Percentiles rank a stretch among this genome's conserved stretches.
Conservation (phyloP, 129 eudicot genomes). For the Logfia minima region DNA sequence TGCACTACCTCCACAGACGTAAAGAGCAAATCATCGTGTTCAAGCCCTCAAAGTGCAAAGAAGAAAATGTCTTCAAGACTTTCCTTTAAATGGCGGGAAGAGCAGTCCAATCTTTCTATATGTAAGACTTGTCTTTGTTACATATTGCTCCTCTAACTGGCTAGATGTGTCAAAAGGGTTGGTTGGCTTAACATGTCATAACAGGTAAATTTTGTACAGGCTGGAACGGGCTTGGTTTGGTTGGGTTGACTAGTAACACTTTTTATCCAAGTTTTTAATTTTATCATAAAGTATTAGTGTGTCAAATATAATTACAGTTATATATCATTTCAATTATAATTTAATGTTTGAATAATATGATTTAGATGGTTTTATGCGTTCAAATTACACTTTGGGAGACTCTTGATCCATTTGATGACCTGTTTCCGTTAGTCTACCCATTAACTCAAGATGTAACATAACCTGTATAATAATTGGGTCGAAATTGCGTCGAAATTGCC, state of each 20-base stretch:
- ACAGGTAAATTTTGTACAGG: not conserved
- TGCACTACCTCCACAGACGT: conserved; percentile 53
- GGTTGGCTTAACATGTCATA: not conserved
- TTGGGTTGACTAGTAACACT: not conserved
- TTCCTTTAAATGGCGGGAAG: conserved; percentile 83
- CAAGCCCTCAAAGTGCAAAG: conserved; percentile 59
- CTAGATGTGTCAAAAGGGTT: not conserved
- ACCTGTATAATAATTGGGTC: not conserved
- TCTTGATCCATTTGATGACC: not conserved
- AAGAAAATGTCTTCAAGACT: conserved; percentile 51
- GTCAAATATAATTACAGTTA: not conserved
- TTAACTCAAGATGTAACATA: not conserved
- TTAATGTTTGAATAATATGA: not conserved
- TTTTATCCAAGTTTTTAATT: not conserved
- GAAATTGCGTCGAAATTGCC: not conserved
- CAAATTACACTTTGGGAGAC: not conserved
- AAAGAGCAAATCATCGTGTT: conserved; percentile 52
- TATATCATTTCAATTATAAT: not conserved
- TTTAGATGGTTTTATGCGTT: not conserved
- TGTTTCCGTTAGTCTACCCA: not conserved
- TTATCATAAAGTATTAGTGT: not conserved
- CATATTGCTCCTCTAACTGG: not conserved
- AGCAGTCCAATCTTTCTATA: conserved; percentile 50
- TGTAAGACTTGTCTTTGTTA: conserved; percentile 41
- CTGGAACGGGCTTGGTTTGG: not conserved